A percentile compares a stretch with the other conserved stretches of the same genome.
phyloP scores from a whole-genome alignment of 1,139 yeast genomes.

The Sugiyamaella novakii region DNA sequence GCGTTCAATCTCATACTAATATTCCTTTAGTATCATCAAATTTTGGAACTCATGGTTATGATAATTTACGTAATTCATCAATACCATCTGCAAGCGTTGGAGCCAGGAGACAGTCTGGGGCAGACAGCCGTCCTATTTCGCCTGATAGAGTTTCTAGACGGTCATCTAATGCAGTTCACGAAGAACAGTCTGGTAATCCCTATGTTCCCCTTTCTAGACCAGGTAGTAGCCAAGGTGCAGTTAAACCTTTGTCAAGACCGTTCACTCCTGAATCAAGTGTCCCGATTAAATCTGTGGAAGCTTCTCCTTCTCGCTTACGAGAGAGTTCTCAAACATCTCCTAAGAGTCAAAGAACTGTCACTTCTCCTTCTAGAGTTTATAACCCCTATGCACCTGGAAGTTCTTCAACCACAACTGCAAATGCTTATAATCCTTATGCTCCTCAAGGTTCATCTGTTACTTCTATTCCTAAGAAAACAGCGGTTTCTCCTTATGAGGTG shows the following conservation, averaged over 20 bases:
- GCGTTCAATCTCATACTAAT: constrained; percentile 19
- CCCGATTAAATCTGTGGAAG: not conserved
- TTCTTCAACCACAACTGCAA: not conserved
- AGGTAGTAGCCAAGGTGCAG: constrained; percentile 5
- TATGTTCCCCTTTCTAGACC: constrained; percentile 21
- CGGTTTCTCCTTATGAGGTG: constrained; percentile 7
- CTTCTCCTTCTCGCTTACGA: not conserved
- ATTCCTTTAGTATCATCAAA: constrained; percentile 8
- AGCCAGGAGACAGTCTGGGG: not conserved
- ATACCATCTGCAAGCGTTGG: constrained; percentile 2
- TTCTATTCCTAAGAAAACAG: not conserved
- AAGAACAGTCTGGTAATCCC: constrained; percentile 16
- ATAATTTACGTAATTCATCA: not conserved
- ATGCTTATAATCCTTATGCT: constrained; percentile 18
- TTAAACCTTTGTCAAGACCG: constrained; percentile 15
- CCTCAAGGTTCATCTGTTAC: constrained; percentile 15
- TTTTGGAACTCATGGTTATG: not conserved
- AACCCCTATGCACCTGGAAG: constrained; percentile 27
- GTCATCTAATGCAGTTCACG: constrained; percentile 16
- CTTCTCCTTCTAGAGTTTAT: constrained; percentile 9
- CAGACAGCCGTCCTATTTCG: constrained; percentile 20
- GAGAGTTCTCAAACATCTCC: constrained; percentile 10
- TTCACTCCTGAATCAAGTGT: constrained; percentile 18
- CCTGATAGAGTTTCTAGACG: constrained; percentile 18
- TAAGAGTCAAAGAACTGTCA: not conserved